Conservation (phyloP, 331 rosid genomes). For the Cydonia oblonga region DNA sequence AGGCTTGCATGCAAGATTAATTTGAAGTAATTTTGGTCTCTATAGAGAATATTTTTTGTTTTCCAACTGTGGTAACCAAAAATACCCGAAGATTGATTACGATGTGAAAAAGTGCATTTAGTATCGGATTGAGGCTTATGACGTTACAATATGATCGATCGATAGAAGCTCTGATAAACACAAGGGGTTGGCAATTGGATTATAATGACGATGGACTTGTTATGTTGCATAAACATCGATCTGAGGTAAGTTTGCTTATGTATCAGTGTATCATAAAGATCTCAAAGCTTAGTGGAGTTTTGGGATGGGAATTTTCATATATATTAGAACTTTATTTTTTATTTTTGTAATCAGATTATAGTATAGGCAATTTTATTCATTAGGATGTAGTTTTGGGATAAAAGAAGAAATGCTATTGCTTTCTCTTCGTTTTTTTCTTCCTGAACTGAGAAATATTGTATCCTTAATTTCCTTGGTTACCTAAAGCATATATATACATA, state of each 20-base stretch:
- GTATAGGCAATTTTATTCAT: not conserved
- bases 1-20: not conserved
- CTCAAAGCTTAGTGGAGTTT: not conserved
- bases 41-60: not conserved
- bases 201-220: not conserved
- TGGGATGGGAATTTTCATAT: not conserved
- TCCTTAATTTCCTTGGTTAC: too few species aligned
- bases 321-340: not conserved
- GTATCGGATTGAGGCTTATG: not conserved
- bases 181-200: not conserved
- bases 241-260: not conserved
- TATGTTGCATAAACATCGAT: not conserved
- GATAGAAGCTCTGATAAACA: not conserved
- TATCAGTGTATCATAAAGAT: not conserved
- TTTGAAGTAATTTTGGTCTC: not conserved
- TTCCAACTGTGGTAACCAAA: not conserved
- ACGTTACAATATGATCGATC: not conserved
- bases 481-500: too few species aligned
- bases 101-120: not conserved
- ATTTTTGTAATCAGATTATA: not conserved
- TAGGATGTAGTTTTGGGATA: not conserved
- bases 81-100: not conserved
- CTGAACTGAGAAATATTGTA: not conserved
- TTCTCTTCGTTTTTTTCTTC: not conserved
- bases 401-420: not conserved